Percentiles rank a stretch among this genome's conserved stretches.
Conservation (phyloP, 805 yeast species). For the Teunomyces atbi region DNA sequence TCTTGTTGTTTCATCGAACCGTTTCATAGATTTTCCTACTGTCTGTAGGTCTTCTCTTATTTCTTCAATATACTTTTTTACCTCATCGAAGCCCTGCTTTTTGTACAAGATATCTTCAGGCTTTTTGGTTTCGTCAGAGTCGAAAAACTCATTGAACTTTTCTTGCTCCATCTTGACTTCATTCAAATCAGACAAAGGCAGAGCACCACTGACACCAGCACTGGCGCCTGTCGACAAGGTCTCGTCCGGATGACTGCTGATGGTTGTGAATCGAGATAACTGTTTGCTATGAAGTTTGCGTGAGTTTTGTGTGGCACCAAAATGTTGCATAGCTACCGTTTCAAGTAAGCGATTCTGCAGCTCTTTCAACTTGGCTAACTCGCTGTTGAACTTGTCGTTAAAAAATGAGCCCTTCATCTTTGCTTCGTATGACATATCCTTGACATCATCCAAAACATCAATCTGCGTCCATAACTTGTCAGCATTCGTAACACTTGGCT, state of each 20-base stretch:
- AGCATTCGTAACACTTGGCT: conserved; percentile 63
- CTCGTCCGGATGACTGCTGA: neutral
- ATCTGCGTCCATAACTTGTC: conserved; percentile 86
- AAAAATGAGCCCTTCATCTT: conserved; percentile 47
- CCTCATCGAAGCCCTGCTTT: conserved; percentile 51
- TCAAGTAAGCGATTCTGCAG: conserved; percentile 48
- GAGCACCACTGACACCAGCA: neutral
- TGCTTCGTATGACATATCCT: conserved; percentile 51
- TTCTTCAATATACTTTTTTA: conserved; percentile 49
- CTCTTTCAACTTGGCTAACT: conserved; percentile 51
- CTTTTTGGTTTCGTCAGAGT: conserved; percentile 11
- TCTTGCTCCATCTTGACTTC: conserved; percentile 29
- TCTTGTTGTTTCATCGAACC: conserved; percentile 44
- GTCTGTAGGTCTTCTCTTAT: conserved; percentile 48
- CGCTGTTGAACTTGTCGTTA: conserved; percentile 48
- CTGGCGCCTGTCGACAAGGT: neutral
- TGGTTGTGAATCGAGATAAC: conserved; percentile 1
- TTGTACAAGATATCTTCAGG: conserved; percentile 33
- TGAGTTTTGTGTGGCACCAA: conserved; percentile 15
- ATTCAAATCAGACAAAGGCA: conserved; percentile 5
- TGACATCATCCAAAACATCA: conserved; percentile 80
- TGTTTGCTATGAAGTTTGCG: conserved; percentile 10
- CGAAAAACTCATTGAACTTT: conserved; percentile 25
- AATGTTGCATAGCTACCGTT: conserved; percentile 31
- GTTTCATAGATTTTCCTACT: conserved; percentile 51